Base-by-base conservation (phyloP, 495 filamentous ascomycete species). In the Thermochaetoides thermophila region DNA sequence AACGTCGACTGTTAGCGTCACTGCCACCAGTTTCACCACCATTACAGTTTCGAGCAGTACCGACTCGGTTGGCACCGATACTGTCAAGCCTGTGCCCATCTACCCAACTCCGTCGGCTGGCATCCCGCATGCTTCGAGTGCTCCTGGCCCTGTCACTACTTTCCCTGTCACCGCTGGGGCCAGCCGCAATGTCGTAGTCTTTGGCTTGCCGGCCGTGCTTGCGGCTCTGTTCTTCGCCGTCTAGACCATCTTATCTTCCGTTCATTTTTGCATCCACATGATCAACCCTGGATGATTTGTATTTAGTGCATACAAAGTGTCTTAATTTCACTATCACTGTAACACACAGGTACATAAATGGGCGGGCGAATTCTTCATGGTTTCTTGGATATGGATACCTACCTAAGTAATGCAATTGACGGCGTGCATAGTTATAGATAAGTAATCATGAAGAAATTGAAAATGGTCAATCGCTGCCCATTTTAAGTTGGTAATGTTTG, bases 121-220 rank as follows among this genome's bases (percentile, higher is more conserved):
- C 26, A 32, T 41, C 22, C 15, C 31, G 14, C 4, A 14, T 28
- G 35, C 18, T 20, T 14, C 29, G 7, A 15, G 36, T 33, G 39
- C 24, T 17, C 14, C 20, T 26, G 24, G 23, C 30, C 22, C 37
- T 7, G 24, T 31, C 23, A 11, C 33, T n/a, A 38, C 38, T 8
- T 19, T 24, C 7, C 35, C 38, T 1, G 48, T 49, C 13, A 49
- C 37, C 9, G 48, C 45, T 8, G 50, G 48, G n/a, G 48, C 50
- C 7, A 43, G 38, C 17, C 48, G 50, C 31, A 47, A 45, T 26
- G 43, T 23, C n/a, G 48, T 30, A 18, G 45, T 39, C 0, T 3
- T 54, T 16, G 45, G 40, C 15, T 9, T 54, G 16, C 32, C 45
- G 9, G 50, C 35, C 20, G 23, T 48, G 5, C 6, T 48, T 21